Conservation (phyloP, 345 rosid species). For the Corchorus olitorius region DNA sequence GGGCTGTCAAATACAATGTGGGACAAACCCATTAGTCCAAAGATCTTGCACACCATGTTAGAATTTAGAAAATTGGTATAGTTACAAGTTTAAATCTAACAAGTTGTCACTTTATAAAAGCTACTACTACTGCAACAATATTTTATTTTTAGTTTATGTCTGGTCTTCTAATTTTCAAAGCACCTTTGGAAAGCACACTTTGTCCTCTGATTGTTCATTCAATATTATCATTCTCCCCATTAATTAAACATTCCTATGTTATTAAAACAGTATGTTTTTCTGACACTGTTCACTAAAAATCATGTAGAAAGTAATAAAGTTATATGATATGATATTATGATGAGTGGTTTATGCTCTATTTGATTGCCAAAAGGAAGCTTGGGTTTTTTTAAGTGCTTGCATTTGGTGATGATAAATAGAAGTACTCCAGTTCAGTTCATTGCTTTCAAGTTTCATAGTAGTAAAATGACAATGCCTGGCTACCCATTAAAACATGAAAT, state of each 20-base stretch:
- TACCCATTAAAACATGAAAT: neutral
- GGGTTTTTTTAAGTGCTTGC: neutral
- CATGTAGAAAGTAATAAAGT: neutral
- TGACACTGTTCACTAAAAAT: conserved; percentile 5
- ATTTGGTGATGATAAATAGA: neutral
- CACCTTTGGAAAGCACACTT: conserved; percentile 14
- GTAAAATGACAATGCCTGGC: neutral
- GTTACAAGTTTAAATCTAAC: neutral
- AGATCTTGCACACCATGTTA: neutral
- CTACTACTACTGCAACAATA: neutral
- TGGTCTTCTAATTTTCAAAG: neutral
- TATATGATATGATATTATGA: neutral
- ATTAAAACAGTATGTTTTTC: neutral
- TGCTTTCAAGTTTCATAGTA: neutral
- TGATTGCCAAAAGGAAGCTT: neutral
- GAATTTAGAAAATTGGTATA: neutral
- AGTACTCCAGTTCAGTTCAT: neutral
- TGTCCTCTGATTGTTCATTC: conserved; percentile 21
- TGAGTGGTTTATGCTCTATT: neutral
- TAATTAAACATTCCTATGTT: neutral
- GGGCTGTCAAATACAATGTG: conserved; percentile 8
- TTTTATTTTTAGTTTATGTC: too few relatives aligned
- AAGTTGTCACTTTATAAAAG: neutral
- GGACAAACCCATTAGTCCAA: neutral
- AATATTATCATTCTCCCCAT: neutral